These are phyloP conservation scores for Phaeosphaeriaceae sp. DNA, from an alignment of 2,329 filamentous ascomycete genomes.

Conservation along the genomic window DNA sequence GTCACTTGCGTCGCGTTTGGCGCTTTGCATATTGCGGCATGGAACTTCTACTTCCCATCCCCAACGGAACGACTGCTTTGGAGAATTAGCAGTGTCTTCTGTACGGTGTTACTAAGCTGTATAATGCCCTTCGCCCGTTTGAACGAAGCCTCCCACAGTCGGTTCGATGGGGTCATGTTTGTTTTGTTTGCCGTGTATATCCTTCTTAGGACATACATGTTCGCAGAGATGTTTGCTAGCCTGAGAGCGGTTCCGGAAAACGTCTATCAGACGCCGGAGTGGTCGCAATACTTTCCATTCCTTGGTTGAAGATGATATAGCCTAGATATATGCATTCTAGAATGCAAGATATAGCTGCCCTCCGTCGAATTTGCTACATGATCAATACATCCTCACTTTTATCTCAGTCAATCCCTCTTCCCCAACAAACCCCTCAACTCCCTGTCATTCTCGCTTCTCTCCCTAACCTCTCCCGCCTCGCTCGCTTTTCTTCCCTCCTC, in stretches of 20 bases:
- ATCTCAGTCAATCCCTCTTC: slow-evolving; percentile 1
- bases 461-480: not conserved
- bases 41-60: slow-evolving; percentile 17
- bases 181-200: slow-evolving; percentile 1
- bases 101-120: not conserved
- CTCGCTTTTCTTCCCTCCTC: slow-evolving; percentile 31
- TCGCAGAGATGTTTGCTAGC: slow-evolving; percentile 17
- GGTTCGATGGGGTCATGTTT: not conserved
- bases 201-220: slow-evolving; percentile 9
- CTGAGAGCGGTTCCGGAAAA: slow-evolving; percentile 13
- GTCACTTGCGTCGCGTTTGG: not conserved
- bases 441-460: not conserved
- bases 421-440: slow-evolving; percentile 2
- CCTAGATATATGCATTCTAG: not conserved
- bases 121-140: not conserved
- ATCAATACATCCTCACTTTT: too few species aligned
- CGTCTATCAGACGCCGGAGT: slow-evolving; percentile 17
- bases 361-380: not conserved
- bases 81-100: slow-evolving; percentile 11
- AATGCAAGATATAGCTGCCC: not conserved
- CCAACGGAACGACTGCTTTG: slow-evolving; percentile 13
- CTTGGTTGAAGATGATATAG: slow-evolving; percentile 7
- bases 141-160: not conserved
- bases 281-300: slow-evolving; percentile 20
- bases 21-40: slow-evolving; percentile 13